A percentile compares a stretch with the other conserved stretches of the same genome.
phyloP scores from a whole-genome alignment of 2,329 filamentous ascomycete genomes.

The Penicillium sp. region DNA sequence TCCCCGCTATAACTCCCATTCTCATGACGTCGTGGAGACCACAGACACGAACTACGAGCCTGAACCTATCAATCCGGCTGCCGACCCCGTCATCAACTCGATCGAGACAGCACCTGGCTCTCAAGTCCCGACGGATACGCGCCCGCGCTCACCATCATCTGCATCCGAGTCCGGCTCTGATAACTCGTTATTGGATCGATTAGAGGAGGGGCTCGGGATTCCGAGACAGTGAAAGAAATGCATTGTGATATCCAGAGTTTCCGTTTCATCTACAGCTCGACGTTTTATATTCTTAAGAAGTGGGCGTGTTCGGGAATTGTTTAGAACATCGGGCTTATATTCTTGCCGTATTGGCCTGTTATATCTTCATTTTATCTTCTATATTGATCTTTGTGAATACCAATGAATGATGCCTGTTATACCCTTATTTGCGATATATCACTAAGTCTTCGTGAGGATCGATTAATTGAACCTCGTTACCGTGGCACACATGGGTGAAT shows the following conservation, averaged over 20 bases:
- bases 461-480: too few relatives aligned
- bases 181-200: constrained; percentile 19
- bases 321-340: too few relatives aligned
- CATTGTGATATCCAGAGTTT: not conserved
- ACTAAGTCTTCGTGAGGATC: too few relatives aligned
- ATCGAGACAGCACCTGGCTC: not conserved
- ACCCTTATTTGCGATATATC: too few relatives aligned
- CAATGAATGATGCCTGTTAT: too few relatives aligned
- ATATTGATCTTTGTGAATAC: too few relatives aligned
- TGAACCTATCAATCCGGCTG: not conserved
- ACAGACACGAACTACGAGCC: not conserved
- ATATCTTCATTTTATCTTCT: too few relatives aligned
- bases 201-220: constrained; percentile 23
- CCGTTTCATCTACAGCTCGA: not conserved
- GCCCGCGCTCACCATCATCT: constrained; percentile 8
- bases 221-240: not conserved
- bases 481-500: too few relatives aligned
- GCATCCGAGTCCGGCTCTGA: constrained; percentile 9
- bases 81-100: not conserved
- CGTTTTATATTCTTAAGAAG: not conserved
- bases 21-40: not conserved
- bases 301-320: too few relatives aligned
- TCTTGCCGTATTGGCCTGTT: too few relatives aligned
- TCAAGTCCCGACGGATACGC: not conserved
- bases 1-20: not conserved